Evolutionary conservation across 495 filamentous ascomycete genomes (phyloP), one percentile per base, ranked within the genome.

Genomic region (Xylaria telfairii): DNA sequence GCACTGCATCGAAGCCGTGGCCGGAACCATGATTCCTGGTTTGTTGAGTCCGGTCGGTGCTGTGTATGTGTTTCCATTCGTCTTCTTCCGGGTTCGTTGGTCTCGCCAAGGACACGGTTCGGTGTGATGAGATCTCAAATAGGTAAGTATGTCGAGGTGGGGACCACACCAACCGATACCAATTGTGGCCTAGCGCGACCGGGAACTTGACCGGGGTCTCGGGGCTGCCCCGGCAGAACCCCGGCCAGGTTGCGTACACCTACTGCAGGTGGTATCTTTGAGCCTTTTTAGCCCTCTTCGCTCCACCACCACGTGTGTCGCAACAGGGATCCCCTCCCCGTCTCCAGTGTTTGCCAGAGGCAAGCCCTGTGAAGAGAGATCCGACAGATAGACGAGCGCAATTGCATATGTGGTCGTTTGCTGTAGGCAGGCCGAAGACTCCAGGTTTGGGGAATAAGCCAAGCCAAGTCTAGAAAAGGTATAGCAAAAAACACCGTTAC

Each of bases 31-130:
- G 59, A 7, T 21, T 49, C 51, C 30, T 54, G 24, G 49, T 21
- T 39, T 61, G 37, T 15, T 42, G 26, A 37, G 12, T 37, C 56
- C 30, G 56, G 17, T 59, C 56, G 15, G 34, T 37, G 3, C 4
- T 39, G 3, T 37, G 30, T 37, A 59, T 34, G 56, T 37, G 32
- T n/a, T 34, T 37, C 32, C 56, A 42, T 15, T 42, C 21, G 4
- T 12, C 15, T 44, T 41, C 34, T 54, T 54, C 32, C 21, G 32
- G 64, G 42, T 17, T 32, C 64, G 54, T 39, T 26, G 64, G 21
- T 9, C 54, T 15, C 42, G 64, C 64, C 64, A 66, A 66, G 46
- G 30, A 51, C 7, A 51, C 46, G 44, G 46, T 66, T 66, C 47
- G 47, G 64, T 66, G 64, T 66, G 47, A 26, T 66, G 46, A 5